A percentile compares a stretch with the other conserved stretches of the same genome.
phyloP scores from a whole-genome alignment of 495 filamentous ascomycete genomes.

The Talaromyces stipitatus region DNA sequence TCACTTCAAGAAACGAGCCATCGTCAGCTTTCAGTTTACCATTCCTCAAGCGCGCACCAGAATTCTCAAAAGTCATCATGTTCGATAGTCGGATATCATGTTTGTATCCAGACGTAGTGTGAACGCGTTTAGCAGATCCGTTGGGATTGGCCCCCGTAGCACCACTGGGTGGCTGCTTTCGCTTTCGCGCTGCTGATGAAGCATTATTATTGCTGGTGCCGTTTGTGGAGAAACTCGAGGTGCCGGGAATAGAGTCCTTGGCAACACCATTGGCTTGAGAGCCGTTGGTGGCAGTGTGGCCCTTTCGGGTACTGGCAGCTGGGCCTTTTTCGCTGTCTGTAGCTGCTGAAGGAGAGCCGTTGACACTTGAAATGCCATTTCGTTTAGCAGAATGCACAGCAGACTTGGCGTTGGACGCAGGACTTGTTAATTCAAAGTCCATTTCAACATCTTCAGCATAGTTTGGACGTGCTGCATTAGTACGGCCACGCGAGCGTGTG shows the following conservation, averaged over 20 bases:
- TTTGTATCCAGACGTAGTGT: slow-evolving; percentile 7
- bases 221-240: slow-evolving; percentile 50
- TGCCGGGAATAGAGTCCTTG: slow-evolving; percentile 56
- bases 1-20: slow-evolving; percentile 71
- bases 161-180: slow-evolving; percentile 62
- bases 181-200: slow-evolving; percentile 56
- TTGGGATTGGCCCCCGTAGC: slow-evolving; percentile 40
- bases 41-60: slow-evolving; percentile 59
- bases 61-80: slow-evolving; percentile 78
- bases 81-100: slow-evolving; percentile 40
- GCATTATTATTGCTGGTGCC: slow-evolving; percentile 17
- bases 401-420: slow-evolving; percentile 13
- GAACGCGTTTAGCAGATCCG: slow-evolving; percentile 23
- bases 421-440: slow-evolving; percentile 55
- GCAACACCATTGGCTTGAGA: slow-evolving; percentile 19
- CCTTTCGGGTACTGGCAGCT: slow-evolving; percentile 34
- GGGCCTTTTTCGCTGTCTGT: slow-evolving; percentile 36
- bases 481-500: slow-evolving; percentile 88
- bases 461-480: slow-evolving; percentile 72
- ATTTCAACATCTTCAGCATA: slow-evolving; percentile 95
- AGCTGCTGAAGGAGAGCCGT: slow-evolving; percentile 23
- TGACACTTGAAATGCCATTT: slow-evolving; percentile 20
- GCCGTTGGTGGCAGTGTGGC: slow-evolving; percentile 21
- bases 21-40: slow-evolving; percentile 84
- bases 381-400: slow-evolving; percentile 40